Evolutionary conservation across 192 early-diverging fungal genomes (phyloP).

Genomic region (Backusella tuberculispora): DNA sequence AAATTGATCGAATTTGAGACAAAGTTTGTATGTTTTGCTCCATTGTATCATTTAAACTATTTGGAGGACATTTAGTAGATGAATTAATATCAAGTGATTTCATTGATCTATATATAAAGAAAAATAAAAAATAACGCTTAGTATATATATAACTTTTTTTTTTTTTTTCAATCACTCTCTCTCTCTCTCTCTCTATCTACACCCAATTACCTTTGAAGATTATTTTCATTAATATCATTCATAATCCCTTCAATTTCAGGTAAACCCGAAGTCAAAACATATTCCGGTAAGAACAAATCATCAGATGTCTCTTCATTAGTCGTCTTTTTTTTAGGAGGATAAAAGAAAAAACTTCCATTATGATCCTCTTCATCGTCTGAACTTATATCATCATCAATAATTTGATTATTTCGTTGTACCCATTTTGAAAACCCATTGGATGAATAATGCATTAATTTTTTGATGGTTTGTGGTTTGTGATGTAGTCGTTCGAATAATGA

Average conservation of each 20-base stretch:
- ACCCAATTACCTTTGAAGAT: background rate
- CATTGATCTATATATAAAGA: background rate
- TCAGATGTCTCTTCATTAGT: constrained; percentile 33
- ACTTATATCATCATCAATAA: constrained; percentile 45
- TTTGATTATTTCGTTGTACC: constrained; percentile 22
- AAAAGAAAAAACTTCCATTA: constrained; percentile 28
- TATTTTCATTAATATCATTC: background rate
- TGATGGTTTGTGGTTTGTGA: constrained; percentile 24
- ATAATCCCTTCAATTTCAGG: constrained; percentile 42
- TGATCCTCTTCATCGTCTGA: constrained; percentile 43
- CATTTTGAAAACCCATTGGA: constrained; percentile 26
- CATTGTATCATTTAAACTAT: constrained; percentile 18
- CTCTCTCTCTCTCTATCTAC: background rate
- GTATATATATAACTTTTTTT: background rate
- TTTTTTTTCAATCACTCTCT: too few relatives aligned
- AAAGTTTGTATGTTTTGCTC: constrained; percentile 47
- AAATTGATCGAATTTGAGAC: constrained; percentile 45
- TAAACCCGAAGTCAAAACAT: constrained; percentile 45
- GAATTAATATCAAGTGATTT: constrained; percentile 49
- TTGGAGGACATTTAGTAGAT: constrained; percentile 39
- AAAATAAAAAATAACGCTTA: background rate
- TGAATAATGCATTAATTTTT: constrained; percentile 37
- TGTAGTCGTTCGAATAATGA: constrained; percentile 48
- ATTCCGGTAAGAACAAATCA: constrained; percentile 60
- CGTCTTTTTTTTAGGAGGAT: constrained; percentile 20